phyloP scores from a whole-genome alignment of 23 red algal species.

The Rhodosorus marinus region DNA sequence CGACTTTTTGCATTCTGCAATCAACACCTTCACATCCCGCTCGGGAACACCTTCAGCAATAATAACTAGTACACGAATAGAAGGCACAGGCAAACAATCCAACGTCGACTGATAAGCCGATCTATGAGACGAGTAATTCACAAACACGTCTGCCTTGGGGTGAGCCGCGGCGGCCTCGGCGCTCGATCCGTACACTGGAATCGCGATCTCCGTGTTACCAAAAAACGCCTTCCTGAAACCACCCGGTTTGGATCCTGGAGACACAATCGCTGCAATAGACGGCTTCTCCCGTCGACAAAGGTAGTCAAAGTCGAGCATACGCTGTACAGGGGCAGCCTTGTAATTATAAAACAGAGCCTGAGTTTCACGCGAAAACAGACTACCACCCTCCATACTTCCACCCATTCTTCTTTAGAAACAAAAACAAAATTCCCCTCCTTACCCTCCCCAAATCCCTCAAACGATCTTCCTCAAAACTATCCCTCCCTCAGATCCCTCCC shows the following conservation, averaged over 20 bases:
- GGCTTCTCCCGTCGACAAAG: conserved; percentile 52
- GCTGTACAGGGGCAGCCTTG: conserved; percentile 78
- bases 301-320: conserved; percentile 99
- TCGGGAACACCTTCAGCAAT: conserved; percentile 97
- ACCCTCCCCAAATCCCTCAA: background rate
- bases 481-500: too few relatives aligned
- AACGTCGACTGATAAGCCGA: conserved; percentile 72
- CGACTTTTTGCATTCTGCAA: conserved; percentile 18
- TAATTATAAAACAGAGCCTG: conserved; percentile 94
- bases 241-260: conserved; percentile 48
- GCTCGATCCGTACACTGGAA: conserved; percentile 70
- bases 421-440: background rate
- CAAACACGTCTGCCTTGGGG: conserved; percentile 73
- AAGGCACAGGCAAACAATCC: conserved; percentile 21
- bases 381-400: background rate
- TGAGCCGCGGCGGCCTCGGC: conserved; percentile 49
- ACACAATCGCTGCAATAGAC: conserved; percentile 74
- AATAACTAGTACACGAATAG: conserved; percentile 68
- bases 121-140: conserved; percentile 84
- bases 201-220: conserved; percentile 64
- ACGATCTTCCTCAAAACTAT: too few relatives aligned
- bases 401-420: background rate
- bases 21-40: conserved; percentile 65
- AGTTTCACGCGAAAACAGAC: conserved; percentile 65
- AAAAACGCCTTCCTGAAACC: conserved; percentile 99